A percentile compares a stretch with the other conserved stretches of the same genome.
Evolutionary conservation across 2,329 filamentous ascomycete genomes (phyloP).

Genomic region (Scedosporium boydii): DNA sequence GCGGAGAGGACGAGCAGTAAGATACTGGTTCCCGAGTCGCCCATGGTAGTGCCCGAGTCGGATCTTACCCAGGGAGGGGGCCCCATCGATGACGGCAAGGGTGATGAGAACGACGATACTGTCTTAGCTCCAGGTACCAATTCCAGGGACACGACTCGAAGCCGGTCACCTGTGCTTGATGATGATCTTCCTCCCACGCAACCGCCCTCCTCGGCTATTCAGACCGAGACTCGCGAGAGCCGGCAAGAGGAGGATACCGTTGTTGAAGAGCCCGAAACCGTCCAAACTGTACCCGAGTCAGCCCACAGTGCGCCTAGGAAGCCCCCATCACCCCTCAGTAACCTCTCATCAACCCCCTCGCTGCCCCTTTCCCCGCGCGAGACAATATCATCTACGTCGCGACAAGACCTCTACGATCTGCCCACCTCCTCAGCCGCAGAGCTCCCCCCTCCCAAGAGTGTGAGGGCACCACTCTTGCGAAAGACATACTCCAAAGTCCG

Average conservation of each 20-base stretch:
- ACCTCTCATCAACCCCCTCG: slow-evolving; percentile 28
- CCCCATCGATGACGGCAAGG: background rate
- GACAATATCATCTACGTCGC: background rate
- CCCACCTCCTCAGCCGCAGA: slow-evolving; percentile 1
- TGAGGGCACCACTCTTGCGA: slow-evolving; percentile 7
- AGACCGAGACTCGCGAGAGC: background rate
- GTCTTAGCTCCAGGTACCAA: background rate
- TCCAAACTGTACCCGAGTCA: slow-evolving; percentile 2
- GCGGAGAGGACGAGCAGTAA: background rate
- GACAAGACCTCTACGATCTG: background rate
- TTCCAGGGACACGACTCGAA: background rate
- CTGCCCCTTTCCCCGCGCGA: slow-evolving; percentile 6
- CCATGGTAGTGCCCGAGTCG: slow-evolving; percentile 2
- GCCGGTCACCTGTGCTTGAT: background rate
- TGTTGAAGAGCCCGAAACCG: background rate
- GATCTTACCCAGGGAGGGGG: background rate
- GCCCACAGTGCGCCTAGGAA: background rate
- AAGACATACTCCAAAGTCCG: slow-evolving; percentile 6
- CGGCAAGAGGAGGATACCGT: background rate
- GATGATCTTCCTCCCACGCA: background rate
- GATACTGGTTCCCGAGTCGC: background rate
- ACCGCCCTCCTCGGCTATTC: background rate
- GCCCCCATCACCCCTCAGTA: slow-evolving; percentile 29
- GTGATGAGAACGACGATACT: background rate
- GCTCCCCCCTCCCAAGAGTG: slow-evolving; percentile 2